Conservation (phyloP, 352 stramenopile species). For the Thalassiosira allenii region DNA sequence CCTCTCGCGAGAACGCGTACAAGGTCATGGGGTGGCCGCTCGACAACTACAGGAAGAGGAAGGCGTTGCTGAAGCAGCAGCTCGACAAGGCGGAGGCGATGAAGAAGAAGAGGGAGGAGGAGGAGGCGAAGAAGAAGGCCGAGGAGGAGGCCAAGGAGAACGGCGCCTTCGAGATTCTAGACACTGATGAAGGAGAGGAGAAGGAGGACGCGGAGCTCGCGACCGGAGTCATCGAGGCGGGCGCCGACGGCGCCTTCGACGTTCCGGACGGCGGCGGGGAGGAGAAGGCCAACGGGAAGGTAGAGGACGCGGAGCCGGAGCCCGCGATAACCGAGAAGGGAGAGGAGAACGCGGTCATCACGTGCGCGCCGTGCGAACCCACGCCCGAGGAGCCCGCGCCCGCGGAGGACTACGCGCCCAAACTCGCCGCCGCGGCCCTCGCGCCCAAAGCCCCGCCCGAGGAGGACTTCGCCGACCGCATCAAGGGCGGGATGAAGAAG, state of each 20-base stretch:
- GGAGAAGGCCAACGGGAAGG: not conserved
- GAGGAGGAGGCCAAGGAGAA: constrained; percentile 15
- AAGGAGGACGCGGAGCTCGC: not conserved
- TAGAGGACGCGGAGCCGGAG: not conserved
- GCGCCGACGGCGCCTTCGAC: too few relatives aligned
- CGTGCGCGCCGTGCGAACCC: too few relatives aligned
- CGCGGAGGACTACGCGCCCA: too few relatives aligned
- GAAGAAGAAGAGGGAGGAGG: constrained; percentile 13
- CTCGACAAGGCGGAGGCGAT: constrained; percentile 3
- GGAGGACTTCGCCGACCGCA: not conserved
- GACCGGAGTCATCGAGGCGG: too few relatives aligned
- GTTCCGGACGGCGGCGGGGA: too few relatives aligned
- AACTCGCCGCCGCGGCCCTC: too few relatives aligned
- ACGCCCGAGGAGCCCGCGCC: too few relatives aligned
- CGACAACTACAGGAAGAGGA: constrained; percentile 24
- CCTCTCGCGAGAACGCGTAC: constrained; percentile 32
- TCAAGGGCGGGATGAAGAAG: not conserved
- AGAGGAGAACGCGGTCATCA: too few relatives aligned
- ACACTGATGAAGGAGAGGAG: not conserved
- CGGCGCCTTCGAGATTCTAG: too few relatives aligned
- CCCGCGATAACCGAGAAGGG: too few relatives aligned
- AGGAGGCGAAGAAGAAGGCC: constrained; percentile 15
- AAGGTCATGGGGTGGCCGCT: constrained; percentile 45
- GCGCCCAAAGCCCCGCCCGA: too few relatives aligned
- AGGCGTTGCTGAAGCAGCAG: constrained; percentile 6